Conservation (phyloP, 2,329 filamentous ascomycete species). For the Phaeomoniella chlamydospora region DNA sequence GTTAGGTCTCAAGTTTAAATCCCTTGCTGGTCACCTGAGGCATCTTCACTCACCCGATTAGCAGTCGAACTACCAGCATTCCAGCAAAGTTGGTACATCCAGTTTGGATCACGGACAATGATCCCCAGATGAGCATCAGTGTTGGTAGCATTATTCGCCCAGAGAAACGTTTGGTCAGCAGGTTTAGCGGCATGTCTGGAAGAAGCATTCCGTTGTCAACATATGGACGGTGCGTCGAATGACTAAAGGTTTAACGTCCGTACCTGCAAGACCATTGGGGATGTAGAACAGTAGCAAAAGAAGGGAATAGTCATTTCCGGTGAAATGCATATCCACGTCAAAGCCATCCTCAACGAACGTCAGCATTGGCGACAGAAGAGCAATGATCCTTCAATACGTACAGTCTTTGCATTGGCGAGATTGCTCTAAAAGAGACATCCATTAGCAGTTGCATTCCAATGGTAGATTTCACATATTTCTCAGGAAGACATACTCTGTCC, state of each 20-base stretch:
- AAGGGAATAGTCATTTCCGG: constrained; percentile 27
- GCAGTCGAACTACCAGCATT: constrained; percentile 34
- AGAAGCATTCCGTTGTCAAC: too few relatives aligned
- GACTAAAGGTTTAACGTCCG: too few relatives aligned
- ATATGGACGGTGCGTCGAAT: too few relatives aligned
- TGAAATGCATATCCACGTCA: constrained; percentile 27
- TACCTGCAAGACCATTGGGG: constrained; percentile 33
- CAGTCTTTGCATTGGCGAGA: constrained; percentile 35
- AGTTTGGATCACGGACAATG: constrained; percentile 32
- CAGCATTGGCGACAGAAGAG: too few relatives aligned
- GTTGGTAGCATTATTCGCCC: constrained; percentile 25
- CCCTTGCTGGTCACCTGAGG: too few relatives aligned
- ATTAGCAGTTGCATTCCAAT: too few relatives aligned
- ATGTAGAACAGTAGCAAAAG: constrained; percentile 36
- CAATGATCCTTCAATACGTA: too few relatives aligned
- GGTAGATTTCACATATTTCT: too few relatives aligned
- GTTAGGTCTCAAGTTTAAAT: too few relatives aligned
- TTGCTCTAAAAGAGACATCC: too few relatives aligned
- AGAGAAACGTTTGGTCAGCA: constrained; percentile 32
- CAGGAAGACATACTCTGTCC: constrained; percentile 16
- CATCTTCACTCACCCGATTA: too few relatives aligned
- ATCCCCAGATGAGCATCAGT: constrained; percentile 6
- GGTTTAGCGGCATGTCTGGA: constrained; percentile 34
- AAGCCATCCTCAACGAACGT: too few relatives aligned
- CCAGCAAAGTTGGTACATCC: constrained; percentile 33